These are phyloP conservation scores for Drechslerella stenobrocha DNA, from an alignment of 2,329 filamentous ascomycete genomes.

Conservation along the genomic window DNA sequence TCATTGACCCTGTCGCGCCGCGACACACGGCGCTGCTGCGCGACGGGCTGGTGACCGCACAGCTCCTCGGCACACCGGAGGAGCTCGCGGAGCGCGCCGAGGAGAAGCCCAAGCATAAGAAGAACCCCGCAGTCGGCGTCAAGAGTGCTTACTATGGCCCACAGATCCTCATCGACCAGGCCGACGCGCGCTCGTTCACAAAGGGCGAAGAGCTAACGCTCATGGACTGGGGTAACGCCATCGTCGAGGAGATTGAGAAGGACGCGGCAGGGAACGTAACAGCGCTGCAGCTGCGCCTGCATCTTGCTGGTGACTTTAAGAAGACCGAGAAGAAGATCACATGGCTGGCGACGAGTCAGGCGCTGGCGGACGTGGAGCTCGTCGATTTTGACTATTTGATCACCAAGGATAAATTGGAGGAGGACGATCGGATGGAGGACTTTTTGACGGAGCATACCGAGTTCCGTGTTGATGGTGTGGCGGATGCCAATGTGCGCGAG, in stretches of 20 bases:
- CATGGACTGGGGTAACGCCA: conserved; percentile 94
- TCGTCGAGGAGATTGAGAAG: conserved; percentile 69
- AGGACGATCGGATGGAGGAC: conserved; percentile 82
- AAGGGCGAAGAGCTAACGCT: conserved; percentile 88
- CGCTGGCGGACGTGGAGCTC: conserved; percentile 77
- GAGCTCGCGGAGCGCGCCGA: conserved; percentile 66
- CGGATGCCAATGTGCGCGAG: conserved; percentile 76
- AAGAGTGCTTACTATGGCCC: conserved; percentile 83
- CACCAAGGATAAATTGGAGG: conserved; percentile 89
- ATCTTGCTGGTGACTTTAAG: conserved; percentile 86
- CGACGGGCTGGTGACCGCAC: conserved; percentile 71
- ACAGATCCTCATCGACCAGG: conserved; percentile 80
- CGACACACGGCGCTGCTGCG: conserved; percentile 73
- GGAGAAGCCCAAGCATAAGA: conserved; percentile 83
- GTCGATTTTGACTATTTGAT: conserved; percentile 96
- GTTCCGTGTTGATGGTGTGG: conserved; percentile 72
- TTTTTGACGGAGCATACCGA: conserved; percentile 77
- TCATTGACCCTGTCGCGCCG: conserved; percentile 75
- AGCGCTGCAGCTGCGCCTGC: conserved; percentile 76
- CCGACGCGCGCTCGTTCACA: conserved; percentile 77
- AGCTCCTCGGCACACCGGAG: conserved; percentile 63
- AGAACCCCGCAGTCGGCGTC: conserved; percentile 79
- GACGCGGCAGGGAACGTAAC: conserved; percentile 65
- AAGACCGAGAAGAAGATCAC: conserved; percentile 95
- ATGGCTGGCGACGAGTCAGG: conserved; percentile 79